These are phyloP conservation scores for Chytriomyces confervae DNA, from an alignment of 192 early-diverging fungal genomes.

Conservation along the genomic window DNA sequence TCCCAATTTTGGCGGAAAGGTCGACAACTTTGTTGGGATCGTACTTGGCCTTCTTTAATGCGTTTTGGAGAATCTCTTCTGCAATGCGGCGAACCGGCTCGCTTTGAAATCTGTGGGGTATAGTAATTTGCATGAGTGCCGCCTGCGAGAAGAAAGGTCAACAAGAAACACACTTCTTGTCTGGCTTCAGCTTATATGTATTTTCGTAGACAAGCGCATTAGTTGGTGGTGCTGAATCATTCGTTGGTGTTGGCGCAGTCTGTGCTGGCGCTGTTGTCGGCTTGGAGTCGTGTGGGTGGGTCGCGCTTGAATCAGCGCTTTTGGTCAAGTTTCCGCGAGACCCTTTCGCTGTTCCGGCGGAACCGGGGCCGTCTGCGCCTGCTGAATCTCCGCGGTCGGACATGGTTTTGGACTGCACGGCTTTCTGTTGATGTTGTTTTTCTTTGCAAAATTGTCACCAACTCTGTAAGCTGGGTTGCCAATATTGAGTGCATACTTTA, in stretches of 20 bases:
- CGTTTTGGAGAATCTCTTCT: constrained; percentile 51
- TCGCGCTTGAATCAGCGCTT: background rate
- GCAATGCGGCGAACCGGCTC: constrained; percentile 42
- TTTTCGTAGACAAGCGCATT: constrained; percentile 63
- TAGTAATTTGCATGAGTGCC: constrained; percentile 13
- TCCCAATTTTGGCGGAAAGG: constrained; percentile 52
- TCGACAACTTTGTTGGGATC: constrained; percentile 55
- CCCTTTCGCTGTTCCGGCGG: constrained; percentile 1
- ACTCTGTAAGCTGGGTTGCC: too few relatives aligned
- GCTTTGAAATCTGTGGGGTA: constrained; percentile 44
- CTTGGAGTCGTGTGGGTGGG: too few relatives aligned
- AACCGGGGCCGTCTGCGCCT: background rate
- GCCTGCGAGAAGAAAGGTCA: background rate
- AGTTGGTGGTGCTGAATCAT: constrained; percentile 33
- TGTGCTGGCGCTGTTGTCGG: too few relatives aligned
- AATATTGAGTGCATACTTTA: too few relatives aligned
- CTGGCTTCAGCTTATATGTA: constrained; percentile 63
- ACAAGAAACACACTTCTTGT: constrained; percentile 50
- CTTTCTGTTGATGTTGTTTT: background rate
- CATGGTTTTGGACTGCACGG: background rate
- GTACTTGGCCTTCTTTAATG: constrained; percentile 60
- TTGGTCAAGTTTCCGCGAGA: background rate
- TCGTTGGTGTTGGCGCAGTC: too few relatives aligned
- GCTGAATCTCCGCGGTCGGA: constrained; percentile 15
- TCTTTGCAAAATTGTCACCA: too few relatives aligned